phyloP scores from a whole-genome alignment of 1,284 basidiomycete species.

The Apiotrichum veenhuisii region DNA sequence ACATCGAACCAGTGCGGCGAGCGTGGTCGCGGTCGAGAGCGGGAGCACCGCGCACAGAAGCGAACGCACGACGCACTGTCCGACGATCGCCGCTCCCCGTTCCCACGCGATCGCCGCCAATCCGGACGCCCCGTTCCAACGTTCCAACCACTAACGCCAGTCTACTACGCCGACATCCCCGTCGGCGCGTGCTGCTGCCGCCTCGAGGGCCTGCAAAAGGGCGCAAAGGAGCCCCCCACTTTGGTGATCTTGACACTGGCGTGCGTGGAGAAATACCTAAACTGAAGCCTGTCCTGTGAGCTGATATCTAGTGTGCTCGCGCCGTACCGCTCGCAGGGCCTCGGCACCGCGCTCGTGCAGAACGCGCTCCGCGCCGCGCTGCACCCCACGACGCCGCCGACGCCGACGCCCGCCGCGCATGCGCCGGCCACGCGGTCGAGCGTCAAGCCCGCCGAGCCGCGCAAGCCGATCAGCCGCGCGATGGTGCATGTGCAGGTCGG shows the following conservation, averaged over 20 bases:
- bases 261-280: slow-evolving; percentile 25
- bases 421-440: slow-evolving; percentile 36
- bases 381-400: slow-evolving; percentile 39
- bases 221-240: slow-evolving; percentile 33
- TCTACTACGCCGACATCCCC: slow-evolving; percentile 50
- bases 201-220: slow-evolving; percentile 34
- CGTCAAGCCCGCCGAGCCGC: slow-evolving; percentile 27
- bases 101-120: neutral
- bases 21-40: too few species aligned
- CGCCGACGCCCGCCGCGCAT: slow-evolving; percentile 35
- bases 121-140: too few species aligned
- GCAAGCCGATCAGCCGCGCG: slow-evolving; percentile 39
- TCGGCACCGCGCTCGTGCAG: slow-evolving; percentile 43
- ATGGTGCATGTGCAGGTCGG: slow-evolving; percentile 45
- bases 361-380: slow-evolving; percentile 36
- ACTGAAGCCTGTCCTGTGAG: too few species aligned
- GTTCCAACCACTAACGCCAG: slow-evolving; percentile 22
- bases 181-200: slow-evolving; percentile 45
- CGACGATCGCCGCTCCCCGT: too few species aligned
- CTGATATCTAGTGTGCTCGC: slow-evolving; percentile 47
- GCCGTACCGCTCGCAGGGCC: slow-evolving; percentile 45
- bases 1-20: too few species aligned
- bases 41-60: too few species aligned
- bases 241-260: slow-evolving; percentile 46
- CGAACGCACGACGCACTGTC: neutral